These are phyloP conservation scores for Wallacemonas sp. DNA, from an alignment of 208 protist genomes.

Conservation along the genomic window DNA sequence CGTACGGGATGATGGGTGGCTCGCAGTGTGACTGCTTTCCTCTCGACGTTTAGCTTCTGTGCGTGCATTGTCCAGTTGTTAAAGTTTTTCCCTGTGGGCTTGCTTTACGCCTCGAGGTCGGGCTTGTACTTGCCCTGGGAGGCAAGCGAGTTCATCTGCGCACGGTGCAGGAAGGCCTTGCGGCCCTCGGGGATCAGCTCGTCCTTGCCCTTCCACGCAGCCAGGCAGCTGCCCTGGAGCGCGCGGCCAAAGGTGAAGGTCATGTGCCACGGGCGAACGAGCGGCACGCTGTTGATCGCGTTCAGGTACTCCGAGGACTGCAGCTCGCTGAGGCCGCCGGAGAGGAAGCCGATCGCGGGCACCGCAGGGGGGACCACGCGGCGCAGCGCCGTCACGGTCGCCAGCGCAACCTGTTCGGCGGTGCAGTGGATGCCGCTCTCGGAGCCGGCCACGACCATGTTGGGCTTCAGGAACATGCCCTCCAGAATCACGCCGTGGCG, in stretches of 20 bases:
- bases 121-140: conserved; percentile 74
- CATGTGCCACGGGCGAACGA: conserved; percentile 86
- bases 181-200: conserved; percentile 77
- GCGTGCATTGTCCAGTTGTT: no score
- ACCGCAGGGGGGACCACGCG: conserved; percentile 95
- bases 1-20: no score
- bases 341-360: conserved; percentile 95
- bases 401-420: conserved; percentile 82
- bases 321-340: conserved; percentile 95
- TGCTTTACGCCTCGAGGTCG: background rate
- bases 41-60: no score
- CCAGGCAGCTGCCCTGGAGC: conserved; percentile 91
- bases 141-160: conserved; percentile 81
- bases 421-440: conserved; percentile 61
- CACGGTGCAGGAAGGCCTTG: conserved; percentile 77
- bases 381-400: conserved; percentile 89
- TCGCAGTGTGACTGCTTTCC: no score
- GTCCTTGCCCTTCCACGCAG: conserved; percentile 93
- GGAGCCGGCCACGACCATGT: conserved; percentile 95
- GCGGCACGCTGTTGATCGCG: conserved; percentile 89
- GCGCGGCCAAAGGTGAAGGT: conserved; percentile 96
- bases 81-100: no score
- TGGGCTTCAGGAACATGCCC: conserved; percentile 97
- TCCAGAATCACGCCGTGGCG: conserved; percentile 95
- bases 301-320: conserved; percentile 96